Conservation (phyloP, 1,284 basidiomycete species). For the Tylopilus microsporus region DNA sequence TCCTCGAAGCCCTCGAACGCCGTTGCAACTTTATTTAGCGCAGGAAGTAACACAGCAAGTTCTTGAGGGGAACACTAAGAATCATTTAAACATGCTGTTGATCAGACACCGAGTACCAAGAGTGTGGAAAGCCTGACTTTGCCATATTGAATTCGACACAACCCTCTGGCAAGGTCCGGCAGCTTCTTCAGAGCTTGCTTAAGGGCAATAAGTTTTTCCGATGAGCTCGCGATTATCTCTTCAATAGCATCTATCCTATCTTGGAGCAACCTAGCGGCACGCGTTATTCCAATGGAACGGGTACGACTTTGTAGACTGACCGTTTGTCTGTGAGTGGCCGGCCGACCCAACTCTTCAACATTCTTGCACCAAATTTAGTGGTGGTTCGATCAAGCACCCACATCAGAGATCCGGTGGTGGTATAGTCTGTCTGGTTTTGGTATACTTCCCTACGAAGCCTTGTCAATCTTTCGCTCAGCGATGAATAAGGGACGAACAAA, state of each 20-base stretch:
- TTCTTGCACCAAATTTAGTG: slow-evolving; percentile 83
- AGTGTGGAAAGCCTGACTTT: slow-evolving; percentile 48
- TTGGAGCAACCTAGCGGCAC: slow-evolving; percentile 55
- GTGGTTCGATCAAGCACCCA: slow-evolving; percentile 84
- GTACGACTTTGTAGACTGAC: slow-evolving; percentile 38
- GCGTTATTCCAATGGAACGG: slow-evolving; percentile 1
- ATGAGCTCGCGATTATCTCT: slow-evolving; percentile 65
- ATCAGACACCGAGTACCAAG: neutral
- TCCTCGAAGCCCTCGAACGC: slow-evolving; percentile 55
- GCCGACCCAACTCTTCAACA: slow-evolving; percentile 84
- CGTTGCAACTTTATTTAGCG: slow-evolving; percentile 69
- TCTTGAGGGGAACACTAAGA: slow-evolving; percentile 79
- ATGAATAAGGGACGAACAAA: slow-evolving; percentile 41
- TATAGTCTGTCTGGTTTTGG: slow-evolving; percentile 79
- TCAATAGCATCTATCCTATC: slow-evolving; percentile 81
- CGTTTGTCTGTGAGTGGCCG: slow-evolving; percentile 73
- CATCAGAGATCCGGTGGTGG: slow-evolving; percentile 72
- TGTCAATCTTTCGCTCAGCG: slow-evolving; percentile 6
- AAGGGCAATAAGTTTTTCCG: slow-evolving; percentile 57
- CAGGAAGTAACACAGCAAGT: slow-evolving; percentile 69
- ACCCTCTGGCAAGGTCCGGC: slow-evolving; percentile 85
- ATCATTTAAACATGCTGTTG: neutral
- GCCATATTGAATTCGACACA: slow-evolving; percentile 87
- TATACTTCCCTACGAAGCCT: slow-evolving; percentile 69
- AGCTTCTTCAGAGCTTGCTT: slow-evolving; percentile 68